phyloP scores from a whole-genome alignment of 2,329 filamentous ascomycete genomes.

The Lojkania enalia region DNA sequence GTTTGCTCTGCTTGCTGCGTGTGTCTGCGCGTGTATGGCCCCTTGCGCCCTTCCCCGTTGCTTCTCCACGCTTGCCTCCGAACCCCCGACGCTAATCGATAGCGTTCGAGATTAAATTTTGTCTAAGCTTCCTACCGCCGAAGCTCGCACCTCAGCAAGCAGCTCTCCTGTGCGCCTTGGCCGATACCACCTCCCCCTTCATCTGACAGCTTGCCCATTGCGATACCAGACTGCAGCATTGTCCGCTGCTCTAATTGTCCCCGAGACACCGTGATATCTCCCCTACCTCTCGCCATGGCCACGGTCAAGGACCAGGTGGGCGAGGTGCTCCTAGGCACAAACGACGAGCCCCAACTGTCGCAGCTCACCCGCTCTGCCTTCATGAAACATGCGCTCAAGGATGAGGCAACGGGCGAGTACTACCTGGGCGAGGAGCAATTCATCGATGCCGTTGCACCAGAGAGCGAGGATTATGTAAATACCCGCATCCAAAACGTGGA shows the following conservation, averaged over 20 bases:
- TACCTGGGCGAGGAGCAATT: constrained; percentile 87
- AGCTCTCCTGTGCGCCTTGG: constrained; percentile 29
- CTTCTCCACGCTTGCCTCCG: constrained; percentile 36
- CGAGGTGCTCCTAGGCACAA: constrained; percentile 66
- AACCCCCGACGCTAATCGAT: constrained; percentile 25
- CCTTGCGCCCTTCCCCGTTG: constrained; percentile 12
- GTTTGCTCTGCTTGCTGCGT: neutral
- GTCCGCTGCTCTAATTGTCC: constrained; percentile 31
- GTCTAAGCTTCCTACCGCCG: constrained; percentile 7
- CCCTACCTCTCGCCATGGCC: constrained; percentile 33
- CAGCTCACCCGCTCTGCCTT: constrained; percentile 77
- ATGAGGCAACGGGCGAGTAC: constrained; percentile 73
- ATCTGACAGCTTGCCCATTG: constrained; percentile 22
- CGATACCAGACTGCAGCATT: constrained; percentile 14
- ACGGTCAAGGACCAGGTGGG: constrained; percentile 71
- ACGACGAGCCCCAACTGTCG: constrained; percentile 65
- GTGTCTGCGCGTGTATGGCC: neutral
- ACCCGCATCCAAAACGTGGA: constrained; percentile 23
- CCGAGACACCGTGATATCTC: constrained; percentile 13
- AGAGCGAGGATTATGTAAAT: constrained; percentile 86
- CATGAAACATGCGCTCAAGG: constrained; percentile 72
- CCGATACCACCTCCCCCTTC: constrained; percentile 19
- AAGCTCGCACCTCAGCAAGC: constrained; percentile 22
- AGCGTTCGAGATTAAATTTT: constrained; percentile 21
- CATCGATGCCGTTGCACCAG: constrained; percentile 84